phyloP scores from a whole-genome alignment of 768 basidiomycete genomes.

The Panus rudis region DNA sequence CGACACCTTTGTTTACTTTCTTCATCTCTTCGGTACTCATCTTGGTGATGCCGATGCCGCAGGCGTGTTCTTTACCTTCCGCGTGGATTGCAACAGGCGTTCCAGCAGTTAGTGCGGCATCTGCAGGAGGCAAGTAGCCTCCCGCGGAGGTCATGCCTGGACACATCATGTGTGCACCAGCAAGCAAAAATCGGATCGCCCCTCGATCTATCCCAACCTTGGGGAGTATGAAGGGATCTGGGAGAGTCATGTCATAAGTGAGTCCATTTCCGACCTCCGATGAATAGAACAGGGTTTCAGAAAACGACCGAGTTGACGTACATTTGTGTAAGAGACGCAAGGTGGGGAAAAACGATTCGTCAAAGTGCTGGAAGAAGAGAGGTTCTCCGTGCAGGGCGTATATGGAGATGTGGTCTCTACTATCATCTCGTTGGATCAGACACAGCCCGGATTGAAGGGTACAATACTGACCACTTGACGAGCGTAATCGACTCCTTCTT shows the following conservation, averaged over 20 bases:
- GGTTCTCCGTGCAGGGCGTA: constrained; percentile 85
- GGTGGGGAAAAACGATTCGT: constrained; percentile 88
- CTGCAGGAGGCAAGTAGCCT: constrained; percentile 75
- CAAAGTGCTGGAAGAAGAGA: constrained; percentile 93
- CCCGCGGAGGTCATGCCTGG: constrained; percentile 93
- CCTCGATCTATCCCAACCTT: constrained; percentile 90
- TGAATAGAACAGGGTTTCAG: no score
- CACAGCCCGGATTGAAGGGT: constrained; percentile 5
- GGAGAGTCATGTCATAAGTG: not conserved
- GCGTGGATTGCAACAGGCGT: constrained; percentile 84
- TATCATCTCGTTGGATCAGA: constrained; percentile 29
- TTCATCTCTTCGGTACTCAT: constrained; percentile 82
- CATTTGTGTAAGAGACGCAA: constrained; percentile 89
- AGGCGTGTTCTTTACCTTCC: constrained; percentile 92
- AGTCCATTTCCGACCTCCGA: not conserved
- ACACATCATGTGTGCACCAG: constrained; percentile 94
- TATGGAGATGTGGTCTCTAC: constrained; percentile 93
- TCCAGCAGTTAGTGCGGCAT: constrained; percentile 59
- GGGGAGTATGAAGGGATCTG: constrained; percentile 90
- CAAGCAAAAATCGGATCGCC: constrained; percentile 94
- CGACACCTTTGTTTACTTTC: constrained; percentile 83
- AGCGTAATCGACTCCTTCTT: constrained; percentile 95
- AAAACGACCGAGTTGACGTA: constrained; percentile 26
- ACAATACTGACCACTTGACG: constrained; percentile 79
- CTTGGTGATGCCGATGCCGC: constrained; percentile 78